These are phyloP conservation scores for Lunularia cruciata DNA, from an alignment of 225 moss, liverwort and hornwort species.

Conservation along the genomic window DNA sequence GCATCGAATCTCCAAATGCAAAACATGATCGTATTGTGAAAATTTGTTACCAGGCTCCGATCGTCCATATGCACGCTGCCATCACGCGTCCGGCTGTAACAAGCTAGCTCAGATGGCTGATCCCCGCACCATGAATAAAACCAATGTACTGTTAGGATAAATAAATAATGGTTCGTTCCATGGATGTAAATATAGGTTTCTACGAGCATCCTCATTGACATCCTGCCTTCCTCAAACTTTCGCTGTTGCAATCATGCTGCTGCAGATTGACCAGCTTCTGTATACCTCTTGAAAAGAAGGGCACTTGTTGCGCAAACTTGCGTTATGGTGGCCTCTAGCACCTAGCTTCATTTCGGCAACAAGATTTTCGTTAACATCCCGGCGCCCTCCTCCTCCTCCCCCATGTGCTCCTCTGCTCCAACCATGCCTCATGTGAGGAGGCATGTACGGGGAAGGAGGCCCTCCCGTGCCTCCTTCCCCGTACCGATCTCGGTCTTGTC, in stretches of 20 bases:
- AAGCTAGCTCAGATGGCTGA: conserved; percentile 77
- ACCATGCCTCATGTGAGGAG: conserved; percentile 31
- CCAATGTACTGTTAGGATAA: neutral
- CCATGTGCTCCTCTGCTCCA: conserved; percentile 24
- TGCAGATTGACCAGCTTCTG: neutral
- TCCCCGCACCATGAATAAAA: conserved; percentile 15
- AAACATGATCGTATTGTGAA: neutral
- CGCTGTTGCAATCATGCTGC: neutral
- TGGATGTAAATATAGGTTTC: conserved; percentile 15
- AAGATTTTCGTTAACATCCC: conserved; percentile 43
- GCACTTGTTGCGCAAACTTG: conserved; percentile 78
- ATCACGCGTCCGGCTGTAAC: conserved; percentile 73
- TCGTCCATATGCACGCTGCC: conserved; percentile 85
- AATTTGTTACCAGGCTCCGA: conserved; percentile 78
- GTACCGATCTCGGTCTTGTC: conserved; percentile 38
- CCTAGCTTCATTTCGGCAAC: conserved; percentile 98
- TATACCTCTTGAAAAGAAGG: conserved; percentile 87
- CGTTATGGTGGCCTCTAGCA: conserved; percentile 79
- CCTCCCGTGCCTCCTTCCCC: conserved; percentile 26
- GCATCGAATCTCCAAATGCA: no score
- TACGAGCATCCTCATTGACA: neutral
- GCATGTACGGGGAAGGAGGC: no score
- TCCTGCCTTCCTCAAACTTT: neutral
- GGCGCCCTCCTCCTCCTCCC: conserved; percentile 29
- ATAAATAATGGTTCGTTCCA: neutral